A percentile compares a stretch with the other conserved stretches of the same genome.
Evolutionary conservation across 2,329 filamentous ascomycete genomes (phyloP).

Genomic region (Raffaelea ambrosiae): DNA sequence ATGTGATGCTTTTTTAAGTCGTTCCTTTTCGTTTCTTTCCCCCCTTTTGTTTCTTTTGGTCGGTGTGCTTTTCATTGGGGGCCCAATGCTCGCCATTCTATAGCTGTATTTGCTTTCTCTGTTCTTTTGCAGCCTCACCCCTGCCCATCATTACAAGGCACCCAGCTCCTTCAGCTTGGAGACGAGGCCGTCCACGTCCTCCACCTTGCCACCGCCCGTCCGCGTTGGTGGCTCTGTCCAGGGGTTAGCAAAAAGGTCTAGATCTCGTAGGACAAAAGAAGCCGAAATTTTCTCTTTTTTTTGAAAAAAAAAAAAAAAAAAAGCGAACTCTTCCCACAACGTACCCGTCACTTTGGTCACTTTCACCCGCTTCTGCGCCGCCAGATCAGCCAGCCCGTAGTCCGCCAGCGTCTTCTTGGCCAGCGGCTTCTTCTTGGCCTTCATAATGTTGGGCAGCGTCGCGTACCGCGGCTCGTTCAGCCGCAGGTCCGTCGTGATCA

Average conservation of each 20-base stretch:
- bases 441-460: conserved; percentile 97
- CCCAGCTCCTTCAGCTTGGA: conserved; percentile 92
- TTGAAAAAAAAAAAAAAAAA: not conserved
- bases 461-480: conserved; percentile 95
- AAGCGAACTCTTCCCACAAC: not conserved
- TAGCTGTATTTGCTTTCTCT: not conserved
- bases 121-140: not conserved
- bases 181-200: conserved; percentile 93
- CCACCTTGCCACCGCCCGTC: conserved; percentile 93
- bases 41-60: not conserved
- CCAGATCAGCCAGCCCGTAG: conserved; percentile 67
- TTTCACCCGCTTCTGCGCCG: conserved; percentile 70
- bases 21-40: not conserved
- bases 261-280: conserved; percentile 8
- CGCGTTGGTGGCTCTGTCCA: conserved; percentile 71
- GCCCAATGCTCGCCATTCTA: not conserved
- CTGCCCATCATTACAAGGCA: conserved; percentile 52
- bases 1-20: too few relatives aligned
- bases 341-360: conserved; percentile 76
- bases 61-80: conserved; percentile 1
- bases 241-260: not conserved
- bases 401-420: conserved; percentile 86
- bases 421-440: conserved; percentile 99
- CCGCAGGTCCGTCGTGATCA: conserved; percentile 90
- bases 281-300: not conserved